Evolutionary conservation across 257 asterid species (phyloP), one percentile per base, ranked within the genome.

Genomic region (Nemophila menziesii): DNA sequence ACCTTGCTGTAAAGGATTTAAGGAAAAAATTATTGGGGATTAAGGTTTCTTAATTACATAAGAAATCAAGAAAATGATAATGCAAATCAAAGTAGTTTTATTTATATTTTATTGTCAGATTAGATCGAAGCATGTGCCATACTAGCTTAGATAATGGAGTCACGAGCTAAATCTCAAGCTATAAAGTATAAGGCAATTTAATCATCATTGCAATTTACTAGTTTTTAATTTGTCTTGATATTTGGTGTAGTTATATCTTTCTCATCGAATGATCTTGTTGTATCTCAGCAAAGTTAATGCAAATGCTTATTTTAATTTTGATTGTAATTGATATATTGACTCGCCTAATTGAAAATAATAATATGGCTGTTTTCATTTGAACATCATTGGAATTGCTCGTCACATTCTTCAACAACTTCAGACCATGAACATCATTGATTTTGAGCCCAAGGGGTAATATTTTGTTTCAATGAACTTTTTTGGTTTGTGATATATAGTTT

Each of bases 351-450:
- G n/a, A n/a, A n/a, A n/a, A n/a, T n/a, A n/a, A n/a, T n/a, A n/a
- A n/a, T n/a, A n/a, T n/a, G n/a, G n/a, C n/a, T n/a, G n/a, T n/a
- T n/a, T n/a, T n/a, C n/a, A n/a, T n/a, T n/a, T n/a, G 47, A 70
- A 86, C 69, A 77, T 80, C 39, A 89, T 83, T 14, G 60, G 74
- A 33, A 54, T 80, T 45, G 80, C 90, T 26, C 74, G 89, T 9
- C 70, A 77, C 74, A 72, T 83, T 63, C 82, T 77, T 27, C 86
- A 74, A 48, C 77, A 74, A 66, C 51, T 80, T 71, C 53, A 74
- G 61, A 50, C 51, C 2, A 57, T 80, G 77, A 64, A 57, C 48
- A 80, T 77, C 23, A 55, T 84, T 38, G 90, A 77, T 51, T 5
- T 68, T 11, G 92, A 74, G 16, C 44, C 79, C 0, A 66, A 70